Evolutionary conservation across 345 rosid species (phyloP).

Genomic region (Cardamine resedifolia): DNA sequence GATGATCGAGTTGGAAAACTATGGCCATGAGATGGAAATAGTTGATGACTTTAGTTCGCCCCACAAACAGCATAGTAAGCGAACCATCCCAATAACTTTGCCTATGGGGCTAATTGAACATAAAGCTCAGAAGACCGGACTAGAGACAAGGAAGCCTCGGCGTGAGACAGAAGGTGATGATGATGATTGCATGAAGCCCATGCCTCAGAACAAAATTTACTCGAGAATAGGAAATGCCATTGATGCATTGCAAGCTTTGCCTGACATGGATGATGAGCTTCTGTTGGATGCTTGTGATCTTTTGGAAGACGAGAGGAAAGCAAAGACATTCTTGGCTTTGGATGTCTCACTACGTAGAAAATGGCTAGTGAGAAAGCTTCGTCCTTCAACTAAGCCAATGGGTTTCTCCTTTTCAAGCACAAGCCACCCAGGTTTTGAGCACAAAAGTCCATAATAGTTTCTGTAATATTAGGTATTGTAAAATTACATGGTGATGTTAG

Average conservation of each 20-base stretch:
- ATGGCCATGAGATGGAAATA: slow-evolving; percentile 33
- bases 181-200: slow-evolving; percentile 7
- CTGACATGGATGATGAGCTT: slow-evolving; percentile 69
- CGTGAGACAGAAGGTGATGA: slow-evolving; percentile 33
- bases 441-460: background rate
- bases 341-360: slow-evolving; percentile 56
- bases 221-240: slow-evolving; percentile 48
- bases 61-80: slow-evolving; percentile 48
- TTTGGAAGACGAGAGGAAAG: slow-evolving; percentile 76
- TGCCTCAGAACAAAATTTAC: slow-evolving; percentile 29
- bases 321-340: slow-evolving; percentile 76
- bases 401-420: background rate
- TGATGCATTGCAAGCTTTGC: slow-evolving; percentile 64
- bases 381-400: slow-evolving; percentile 32
- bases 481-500: slow-evolving; percentile 5
- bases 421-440: background rate
- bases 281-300: slow-evolving; percentile 82
- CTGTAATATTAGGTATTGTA: slow-evolving; percentile 12
- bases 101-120: slow-evolving; percentile 18
- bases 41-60: slow-evolving; percentile 31
- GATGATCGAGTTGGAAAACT: slow-evolving; percentile 34
- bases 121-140: slow-evolving; percentile 50
- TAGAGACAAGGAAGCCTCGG: slow-evolving; percentile 38
- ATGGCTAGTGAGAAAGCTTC: slow-evolving; percentile 81
- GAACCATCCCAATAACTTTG: slow-evolving; percentile 22